These are phyloP conservation scores for Colletotrichum agaves DNA, from an alignment of 2,329 filamentous ascomycete genomes.

Conservation along the genomic window DNA sequence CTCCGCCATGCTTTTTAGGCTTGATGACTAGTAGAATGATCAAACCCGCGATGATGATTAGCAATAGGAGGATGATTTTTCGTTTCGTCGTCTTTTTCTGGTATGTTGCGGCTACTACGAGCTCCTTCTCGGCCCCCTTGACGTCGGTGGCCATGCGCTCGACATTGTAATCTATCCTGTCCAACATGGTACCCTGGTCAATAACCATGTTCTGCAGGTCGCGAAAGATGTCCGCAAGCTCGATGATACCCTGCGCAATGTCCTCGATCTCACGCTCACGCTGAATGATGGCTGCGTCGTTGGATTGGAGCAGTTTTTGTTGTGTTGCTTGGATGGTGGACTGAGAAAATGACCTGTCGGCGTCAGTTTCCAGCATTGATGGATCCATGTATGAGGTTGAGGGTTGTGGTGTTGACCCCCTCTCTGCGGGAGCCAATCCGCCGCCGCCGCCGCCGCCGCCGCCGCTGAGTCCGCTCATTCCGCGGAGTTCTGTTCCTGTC, in stretches of 20 bases:
- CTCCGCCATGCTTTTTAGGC: constrained; percentile 65
- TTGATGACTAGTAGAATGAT: constrained; percentile 88
- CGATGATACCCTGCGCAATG: constrained; percentile 97
- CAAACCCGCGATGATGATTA: constrained; percentile 85
- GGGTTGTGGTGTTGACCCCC: constrained; percentile 61
- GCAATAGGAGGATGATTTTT: constrained; percentile 89
- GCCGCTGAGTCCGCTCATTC: constrained; percentile 71
- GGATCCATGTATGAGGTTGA: constrained; percentile 77
- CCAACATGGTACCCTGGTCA: constrained; percentile 89
- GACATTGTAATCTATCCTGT: constrained; percentile 98
- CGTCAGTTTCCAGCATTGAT: constrained; percentile 91
- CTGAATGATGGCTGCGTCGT: constrained; percentile 87
- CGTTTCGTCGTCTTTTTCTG: constrained; percentile 89
- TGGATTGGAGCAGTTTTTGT: constrained; percentile 74
- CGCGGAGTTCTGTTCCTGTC: constrained; percentile 73
- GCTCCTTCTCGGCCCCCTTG: constrained; percentile 90
- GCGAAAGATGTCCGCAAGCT: constrained; percentile 95
- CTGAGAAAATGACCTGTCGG: constrained; percentile 92
- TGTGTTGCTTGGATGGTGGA: constrained; percentile 85
- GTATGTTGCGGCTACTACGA: constrained; percentile 88
- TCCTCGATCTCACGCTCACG: constrained; percentile 97
- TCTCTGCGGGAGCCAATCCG: constrained; percentile 60
- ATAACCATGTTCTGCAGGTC: constrained; percentile 97
- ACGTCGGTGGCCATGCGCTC: constrained; percentile 95
- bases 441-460: constrained; percentile 62